Conservation (phyloP, 2,329 filamentous ascomycete species). For the Cadophora malorum region DNA sequence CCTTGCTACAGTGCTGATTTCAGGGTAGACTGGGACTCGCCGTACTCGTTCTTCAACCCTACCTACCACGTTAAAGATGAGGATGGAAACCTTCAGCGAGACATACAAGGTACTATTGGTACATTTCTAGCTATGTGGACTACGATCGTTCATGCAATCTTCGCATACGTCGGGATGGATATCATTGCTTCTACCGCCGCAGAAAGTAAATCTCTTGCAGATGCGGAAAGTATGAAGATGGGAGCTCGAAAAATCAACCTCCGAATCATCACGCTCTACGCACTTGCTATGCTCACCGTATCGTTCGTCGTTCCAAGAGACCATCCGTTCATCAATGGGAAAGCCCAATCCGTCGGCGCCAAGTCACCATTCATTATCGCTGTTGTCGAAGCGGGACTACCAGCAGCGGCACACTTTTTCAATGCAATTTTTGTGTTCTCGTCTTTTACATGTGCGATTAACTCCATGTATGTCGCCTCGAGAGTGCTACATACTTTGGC, state of each 20-base stretch:
- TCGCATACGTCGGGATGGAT: constrained; percentile 50
- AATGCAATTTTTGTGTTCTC: constrained; percentile 50
- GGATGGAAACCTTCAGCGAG: constrained; percentile 40
- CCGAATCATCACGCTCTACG: constrained; percentile 46
- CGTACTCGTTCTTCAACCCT: constrained; percentile 49
- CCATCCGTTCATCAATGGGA: constrained; percentile 51
- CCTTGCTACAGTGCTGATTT: neutral
- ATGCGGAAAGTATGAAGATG: constrained; percentile 51
- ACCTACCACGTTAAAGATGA: constrained; percentile 46
- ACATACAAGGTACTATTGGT: constrained; percentile 46
- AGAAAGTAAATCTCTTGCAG: constrained; percentile 46
- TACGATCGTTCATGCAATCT: constrained; percentile 48
- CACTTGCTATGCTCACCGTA: constrained; percentile 38
- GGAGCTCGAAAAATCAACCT: constrained; percentile 49
- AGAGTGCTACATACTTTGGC: constrained; percentile 49
- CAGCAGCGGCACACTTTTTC: constrained; percentile 47
- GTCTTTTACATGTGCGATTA: constrained; percentile 49
- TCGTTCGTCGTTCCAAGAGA: constrained; percentile 48
- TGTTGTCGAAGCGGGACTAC: constrained; percentile 48
- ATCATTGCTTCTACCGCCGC: constrained; percentile 49
- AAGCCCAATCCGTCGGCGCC: constrained; percentile 46
- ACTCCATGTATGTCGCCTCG: constrained; percentile 49
- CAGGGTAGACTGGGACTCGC: constrained; percentile 45
- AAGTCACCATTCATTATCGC: constrained; percentile 50
- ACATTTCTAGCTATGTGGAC: constrained; percentile 50